These are phyloP conservation scores for Asclepias syriaca DNA, from an alignment of 257 asterid species.

Conservation along the genomic window DNA sequence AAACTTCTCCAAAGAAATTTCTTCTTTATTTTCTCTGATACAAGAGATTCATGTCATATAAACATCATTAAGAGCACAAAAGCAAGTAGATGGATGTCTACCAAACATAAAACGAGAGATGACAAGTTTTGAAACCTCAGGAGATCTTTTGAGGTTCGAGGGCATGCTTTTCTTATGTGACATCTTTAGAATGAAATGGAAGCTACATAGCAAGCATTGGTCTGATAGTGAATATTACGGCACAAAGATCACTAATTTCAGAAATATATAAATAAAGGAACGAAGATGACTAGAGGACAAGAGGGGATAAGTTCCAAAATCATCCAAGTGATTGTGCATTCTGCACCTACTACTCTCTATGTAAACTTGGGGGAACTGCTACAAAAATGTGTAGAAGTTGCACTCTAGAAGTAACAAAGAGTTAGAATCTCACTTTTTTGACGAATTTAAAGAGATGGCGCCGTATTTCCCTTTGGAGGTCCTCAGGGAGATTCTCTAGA, in stretches of 20 bases:
- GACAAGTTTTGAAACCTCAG: not conserved
- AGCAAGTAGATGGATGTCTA: not conserved
- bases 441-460: slow-evolving; percentile 80
- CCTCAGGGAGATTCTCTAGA: slow-evolving; percentile 91
- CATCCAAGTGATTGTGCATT: not conserved
- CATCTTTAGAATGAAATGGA: not conserved
- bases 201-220: not conserved
- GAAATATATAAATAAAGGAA: not conserved
- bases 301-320: not conserved
- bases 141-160: not conserved
- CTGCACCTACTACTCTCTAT: not conserved
- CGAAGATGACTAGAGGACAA: not conserved
- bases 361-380: not conserved
- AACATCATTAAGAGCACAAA: not conserved
- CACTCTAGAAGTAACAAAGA: not conserved
- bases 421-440: slow-evolving; percentile 51
- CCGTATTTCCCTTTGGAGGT: slow-evolving; percentile 80
- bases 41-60: not conserved
- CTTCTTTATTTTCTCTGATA: not conserved
- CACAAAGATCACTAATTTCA: not conserved
- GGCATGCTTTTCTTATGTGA: not conserved
- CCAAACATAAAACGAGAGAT: not conserved
- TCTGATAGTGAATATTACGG: not conserved
- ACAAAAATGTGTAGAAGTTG: not conserved
- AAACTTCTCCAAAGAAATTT: not conserved